These are phyloP conservation scores for Andrographis paniculata DNA, from an alignment of 305 asterid genomes.

Conservation along the genomic window DNA sequence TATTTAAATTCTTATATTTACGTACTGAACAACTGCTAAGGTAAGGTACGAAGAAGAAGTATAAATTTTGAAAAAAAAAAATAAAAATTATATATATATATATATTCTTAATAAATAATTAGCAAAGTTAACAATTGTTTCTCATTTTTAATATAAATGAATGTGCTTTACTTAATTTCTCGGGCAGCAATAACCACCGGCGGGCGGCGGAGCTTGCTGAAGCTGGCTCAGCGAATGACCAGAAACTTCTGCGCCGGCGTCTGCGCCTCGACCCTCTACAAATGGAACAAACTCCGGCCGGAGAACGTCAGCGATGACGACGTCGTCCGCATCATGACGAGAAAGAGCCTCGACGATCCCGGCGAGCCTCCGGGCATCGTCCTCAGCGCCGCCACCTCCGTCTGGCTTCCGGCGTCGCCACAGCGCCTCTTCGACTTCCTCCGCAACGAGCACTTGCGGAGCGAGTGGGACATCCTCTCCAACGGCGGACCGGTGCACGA, in stretches of 20 bases:
- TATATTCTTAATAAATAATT: neutral
- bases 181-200: conserved; percentile 58
- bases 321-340: conserved; percentile 86
- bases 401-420: conserved; percentile 82
- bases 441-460: conserved; percentile 67
- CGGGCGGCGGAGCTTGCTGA: conserved; percentile 88
- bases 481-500: conserved; percentile 97
- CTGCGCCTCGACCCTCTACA: conserved; percentile 75
- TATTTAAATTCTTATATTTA: no score
- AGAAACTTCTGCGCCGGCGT: conserved; percentile 89
- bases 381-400: conserved; percentile 86
- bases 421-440: conserved; percentile 78
- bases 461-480: conserved; percentile 99
- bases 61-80: no score
- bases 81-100: no score
- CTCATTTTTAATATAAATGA: neutral
- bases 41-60: no score
- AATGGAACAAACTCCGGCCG: conserved; percentile 72
- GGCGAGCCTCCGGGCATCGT: conserved; percentile 94
- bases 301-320: conserved; percentile 79
- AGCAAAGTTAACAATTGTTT: neutral
- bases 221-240: conserved; percentile 95
- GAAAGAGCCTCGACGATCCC: conserved; percentile 78
- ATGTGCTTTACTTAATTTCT: neutral
- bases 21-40: no score